Conservation (phyloP, 2,329 filamentous ascomycete genomes). For the Sporothrix brasiliensis region DNA sequence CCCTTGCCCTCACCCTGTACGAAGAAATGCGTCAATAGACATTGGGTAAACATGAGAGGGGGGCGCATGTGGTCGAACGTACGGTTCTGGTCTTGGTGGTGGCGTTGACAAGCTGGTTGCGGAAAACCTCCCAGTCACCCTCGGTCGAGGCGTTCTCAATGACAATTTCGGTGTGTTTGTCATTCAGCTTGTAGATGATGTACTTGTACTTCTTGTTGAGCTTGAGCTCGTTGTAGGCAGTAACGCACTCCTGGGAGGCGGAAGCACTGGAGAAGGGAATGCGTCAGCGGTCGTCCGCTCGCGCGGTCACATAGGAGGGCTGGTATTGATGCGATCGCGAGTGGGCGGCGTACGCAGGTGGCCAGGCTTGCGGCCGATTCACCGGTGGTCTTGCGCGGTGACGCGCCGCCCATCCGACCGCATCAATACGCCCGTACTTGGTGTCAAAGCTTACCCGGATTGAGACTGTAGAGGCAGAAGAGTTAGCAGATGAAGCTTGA, state of each 20-base stretch:
- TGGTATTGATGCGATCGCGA: background rate
- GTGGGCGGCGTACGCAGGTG: background rate
- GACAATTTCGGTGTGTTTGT: constrained; percentile 80
- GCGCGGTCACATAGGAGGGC: background rate
- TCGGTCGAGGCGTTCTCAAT: constrained; percentile 72
- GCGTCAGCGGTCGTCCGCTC: constrained; percentile 2
- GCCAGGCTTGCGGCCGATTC: background rate
- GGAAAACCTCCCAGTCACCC: constrained; percentile 72
- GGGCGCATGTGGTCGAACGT: constrained; percentile 41
- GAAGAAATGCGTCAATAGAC: background rate
- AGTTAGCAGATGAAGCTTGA: constrained; percentile 9
- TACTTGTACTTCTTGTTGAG: constrained; percentile 79
- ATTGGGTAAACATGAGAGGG: too few relatives aligned
- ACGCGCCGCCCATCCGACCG: too few relatives aligned
- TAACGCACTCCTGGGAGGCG: constrained; percentile 69
- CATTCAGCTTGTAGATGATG: constrained; percentile 85
- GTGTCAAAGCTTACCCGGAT: constrained; percentile 57
- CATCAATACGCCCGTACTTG: background rate
- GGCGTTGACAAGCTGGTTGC: constrained; percentile 73
- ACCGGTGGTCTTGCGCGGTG: background rate
- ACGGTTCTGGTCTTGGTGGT: constrained; percentile 72
- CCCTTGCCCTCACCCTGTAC: constrained; percentile 64
- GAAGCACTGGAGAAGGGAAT: constrained; percentile 61
- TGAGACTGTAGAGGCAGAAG: constrained; percentile 56
- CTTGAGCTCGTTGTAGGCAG: constrained; percentile 79